These are phyloP conservation scores for Colletotrichum simmondsii DNA, from an alignment of 2,329 filamentous ascomycete genomes.

Conservation along the genomic window DNA sequence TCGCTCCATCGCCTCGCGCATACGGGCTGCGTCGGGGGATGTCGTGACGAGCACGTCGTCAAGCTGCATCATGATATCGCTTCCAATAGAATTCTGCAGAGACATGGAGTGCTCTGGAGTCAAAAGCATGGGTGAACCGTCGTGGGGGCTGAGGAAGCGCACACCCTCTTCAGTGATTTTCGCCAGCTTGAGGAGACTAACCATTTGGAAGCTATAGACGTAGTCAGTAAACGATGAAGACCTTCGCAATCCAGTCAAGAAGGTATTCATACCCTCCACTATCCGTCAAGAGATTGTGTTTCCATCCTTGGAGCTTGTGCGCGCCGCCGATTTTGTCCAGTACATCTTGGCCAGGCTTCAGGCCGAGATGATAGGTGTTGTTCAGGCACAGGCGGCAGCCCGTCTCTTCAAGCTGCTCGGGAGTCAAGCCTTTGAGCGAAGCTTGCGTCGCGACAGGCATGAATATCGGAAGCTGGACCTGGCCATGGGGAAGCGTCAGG, in stretches of 20 bases:
- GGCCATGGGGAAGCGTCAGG: conserved; percentile 89
- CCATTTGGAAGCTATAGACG: conserved; percentile 91
- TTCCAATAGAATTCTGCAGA: conserved; percentile 96
- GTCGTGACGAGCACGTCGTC: conserved; percentile 98
- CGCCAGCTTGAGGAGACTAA: conserved; percentile 91
- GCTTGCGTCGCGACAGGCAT: conserved; percentile 99
- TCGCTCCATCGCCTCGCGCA: conserved; percentile 94
- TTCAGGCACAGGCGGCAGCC: conserved; percentile 93
- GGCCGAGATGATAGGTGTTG: conserved; percentile 96
- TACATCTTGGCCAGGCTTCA: conserved; percentile 93
- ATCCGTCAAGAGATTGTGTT: conserved; percentile 91
- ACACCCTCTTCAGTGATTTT: conserved; percentile 96
- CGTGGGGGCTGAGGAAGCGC: conserved; percentile 94
- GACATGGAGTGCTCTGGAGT: conserved; percentile 97
- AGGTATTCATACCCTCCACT: conserved; percentile 69
- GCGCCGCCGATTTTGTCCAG: conserved; percentile 90
- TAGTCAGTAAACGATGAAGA: conserved; percentile 18
- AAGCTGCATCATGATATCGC: conserved; percentile 99
- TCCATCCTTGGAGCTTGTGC: conserved; percentile 95
- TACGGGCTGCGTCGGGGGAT: conserved; percentile 86
- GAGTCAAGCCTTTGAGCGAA: conserved; percentile 93
- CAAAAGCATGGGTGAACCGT: conserved; percentile 94
- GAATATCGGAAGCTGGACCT: conserved; percentile 91
- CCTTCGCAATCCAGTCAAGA: not conserved
- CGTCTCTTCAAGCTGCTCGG: conserved; percentile 89